Evolutionary conservation across 2,329 filamentous ascomycete species (phyloP), one percentile per base, ranked within the genome.

Genomic region (Byssothecium circinans): DNA sequence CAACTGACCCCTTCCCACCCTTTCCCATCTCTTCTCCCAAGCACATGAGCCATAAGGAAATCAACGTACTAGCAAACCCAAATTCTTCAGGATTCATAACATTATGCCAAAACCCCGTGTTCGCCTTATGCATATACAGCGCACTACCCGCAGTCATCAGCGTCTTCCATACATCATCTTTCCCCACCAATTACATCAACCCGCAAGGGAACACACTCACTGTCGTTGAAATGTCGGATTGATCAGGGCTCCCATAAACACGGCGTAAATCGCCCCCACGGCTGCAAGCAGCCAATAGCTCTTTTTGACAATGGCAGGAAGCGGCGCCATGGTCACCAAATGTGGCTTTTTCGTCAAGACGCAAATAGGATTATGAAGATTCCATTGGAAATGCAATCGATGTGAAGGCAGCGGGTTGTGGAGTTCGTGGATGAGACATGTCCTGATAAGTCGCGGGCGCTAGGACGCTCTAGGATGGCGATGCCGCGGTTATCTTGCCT

Each of bases 41-140:
- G 4, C 29, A 32, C 10, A 15, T 22, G 29, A 33, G 22, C 19
- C 37, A 19, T 11, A 42, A 6, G 11, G 19, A 20, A 19, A n/a
- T n/a, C n/a, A 19, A 61, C 62, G 49, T 70, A 92, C 89, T 88
- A 44, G 89, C 84, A 70, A 96, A 96, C 0, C 91, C 91, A 78
- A 90, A 95, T 56, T 81, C 80, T 66, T 95, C 88, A 0, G 91
- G 89, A 49, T 84, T 78, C 52, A 90, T 82, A 35, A 91, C 69
- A 65, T 95, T 83, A 56, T 86, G 78, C 81, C 84, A 91, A 67
- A 80, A 83, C 2, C 82, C 77, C 2, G 85, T 86, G 54, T 90
- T 86, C 57, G 96, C 69, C 52, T 87, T 88, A 71, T 97, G 87
- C 22, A 87, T 85, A 68, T 97, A 99, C 5, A 96, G 70, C 19